phyloP scores from a whole-genome alignment of 305 asterid species.

The Rubia occidens region DNA sequence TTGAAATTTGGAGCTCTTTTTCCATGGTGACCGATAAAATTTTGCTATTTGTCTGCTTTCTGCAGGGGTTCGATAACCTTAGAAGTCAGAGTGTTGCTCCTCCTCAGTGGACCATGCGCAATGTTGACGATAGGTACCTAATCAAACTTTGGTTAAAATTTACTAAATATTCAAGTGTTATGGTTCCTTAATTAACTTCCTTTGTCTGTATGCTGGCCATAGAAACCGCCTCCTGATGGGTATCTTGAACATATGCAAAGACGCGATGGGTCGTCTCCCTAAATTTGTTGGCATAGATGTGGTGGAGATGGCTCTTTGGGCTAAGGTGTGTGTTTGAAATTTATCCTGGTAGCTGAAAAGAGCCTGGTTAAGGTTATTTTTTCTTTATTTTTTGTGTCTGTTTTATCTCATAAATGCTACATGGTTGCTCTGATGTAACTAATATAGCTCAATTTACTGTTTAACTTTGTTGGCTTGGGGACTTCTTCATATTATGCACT shows the following conservation, averaged over 20 bases:
- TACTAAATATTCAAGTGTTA: background rate
- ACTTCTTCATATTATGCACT: background rate
- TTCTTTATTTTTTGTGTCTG: background rate
- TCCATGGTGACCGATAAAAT: background rate
- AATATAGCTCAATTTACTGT: conserved; percentile 31
- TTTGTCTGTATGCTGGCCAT: conserved; percentile 7
- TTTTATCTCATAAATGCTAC: background rate
- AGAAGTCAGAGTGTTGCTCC: conserved; percentile 94
- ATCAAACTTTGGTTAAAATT: conserved; percentile 9
- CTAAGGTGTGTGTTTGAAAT: conserved; percentile 48
- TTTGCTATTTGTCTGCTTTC: conserved; percentile 12
- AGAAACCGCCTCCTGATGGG: conserved; percentile 82
- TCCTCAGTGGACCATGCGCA: conserved; percentile 99
- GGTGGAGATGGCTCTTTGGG: conserved; percentile 99
- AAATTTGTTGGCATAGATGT: conserved; percentile 92
- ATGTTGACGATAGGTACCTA: conserved; percentile 86
- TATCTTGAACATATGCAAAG: conserved; percentile 76
- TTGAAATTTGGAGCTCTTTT: background rate
- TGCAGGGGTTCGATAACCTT: conserved; percentile 95
- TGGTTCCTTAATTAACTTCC: background rate
- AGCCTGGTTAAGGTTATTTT: background rate
- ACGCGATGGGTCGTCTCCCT: conserved; percentile 75
- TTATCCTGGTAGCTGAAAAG: background rate
- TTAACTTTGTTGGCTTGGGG: background rate
- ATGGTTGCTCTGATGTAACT: conserved; percentile 32